phyloP scores from a whole-genome alignment of 2,329 filamentous ascomycete genomes.

The Podosphaera fusca region DNA sequence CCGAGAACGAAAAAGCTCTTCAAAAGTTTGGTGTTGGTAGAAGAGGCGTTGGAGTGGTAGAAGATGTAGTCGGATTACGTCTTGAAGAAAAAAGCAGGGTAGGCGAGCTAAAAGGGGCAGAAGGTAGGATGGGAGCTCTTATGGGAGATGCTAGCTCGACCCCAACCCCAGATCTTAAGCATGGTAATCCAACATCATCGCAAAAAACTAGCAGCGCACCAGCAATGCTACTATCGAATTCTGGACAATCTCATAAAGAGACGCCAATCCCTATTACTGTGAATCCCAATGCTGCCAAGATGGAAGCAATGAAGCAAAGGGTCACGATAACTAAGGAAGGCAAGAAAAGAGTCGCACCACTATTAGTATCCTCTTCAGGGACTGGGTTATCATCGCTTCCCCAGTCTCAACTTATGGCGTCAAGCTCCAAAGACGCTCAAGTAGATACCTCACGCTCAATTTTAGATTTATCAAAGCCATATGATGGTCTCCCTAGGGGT shows the following conservation, averaged over 20 bases:
- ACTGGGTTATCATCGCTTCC: constrained; percentile 72
- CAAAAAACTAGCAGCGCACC: constrained; percentile 8
- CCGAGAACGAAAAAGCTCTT: constrained; percentile 80
- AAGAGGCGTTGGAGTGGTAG: constrained; percentile 72
- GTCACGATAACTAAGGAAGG: constrained; percentile 93
- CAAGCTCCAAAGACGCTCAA: constrained; percentile 40
- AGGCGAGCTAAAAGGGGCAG: constrained; percentile 68
- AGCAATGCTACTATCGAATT: constrained; percentile 3
- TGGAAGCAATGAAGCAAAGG: constrained; percentile 61
- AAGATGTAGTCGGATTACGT: constrained; percentile 71
- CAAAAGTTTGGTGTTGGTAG: constrained; percentile 80
- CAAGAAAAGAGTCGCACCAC: constrained; percentile 81
- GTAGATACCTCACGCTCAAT: constrained; percentile 59
- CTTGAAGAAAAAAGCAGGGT: constrained; percentile 84
- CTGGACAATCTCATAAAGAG: constrained; percentile 8
- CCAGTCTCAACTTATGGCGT: constrained; percentile 66
- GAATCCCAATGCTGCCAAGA: constrained; percentile 32
- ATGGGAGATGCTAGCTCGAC: constrained; percentile 55
- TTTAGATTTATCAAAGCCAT: constrained; percentile 78
- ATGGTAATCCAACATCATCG: constrained; percentile 10
- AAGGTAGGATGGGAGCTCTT: constrained; percentile 91
- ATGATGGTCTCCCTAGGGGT: constrained; percentile 76
- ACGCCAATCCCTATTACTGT: constrained; percentile 14
- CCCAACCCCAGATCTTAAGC: constrained; percentile 13
- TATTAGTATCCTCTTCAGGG: constrained; percentile 76